These are phyloP conservation scores for Trichoderma reesei DNA, from an alignment of 495 filamentous ascomycete genomes.

Conservation along the genomic window DNA sequence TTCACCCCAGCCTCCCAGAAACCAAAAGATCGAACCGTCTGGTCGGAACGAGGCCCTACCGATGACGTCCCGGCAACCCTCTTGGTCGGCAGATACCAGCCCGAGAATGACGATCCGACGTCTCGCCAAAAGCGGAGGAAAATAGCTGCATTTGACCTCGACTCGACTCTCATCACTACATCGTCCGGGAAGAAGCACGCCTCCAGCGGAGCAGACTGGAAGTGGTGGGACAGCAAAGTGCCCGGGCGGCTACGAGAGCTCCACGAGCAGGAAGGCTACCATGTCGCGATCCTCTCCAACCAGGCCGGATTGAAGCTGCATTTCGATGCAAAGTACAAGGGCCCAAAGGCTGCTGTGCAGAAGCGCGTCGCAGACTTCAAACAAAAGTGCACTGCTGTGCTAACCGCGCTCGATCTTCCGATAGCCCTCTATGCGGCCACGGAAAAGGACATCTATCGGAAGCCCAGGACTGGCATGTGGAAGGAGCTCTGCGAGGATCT, in stretches of 20 bases:
- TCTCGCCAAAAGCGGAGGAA: constrained; percentile 37
- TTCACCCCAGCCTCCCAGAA: constrained; percentile 86
- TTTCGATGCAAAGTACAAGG: constrained; percentile 52
- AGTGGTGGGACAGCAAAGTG: constrained; percentile 80
- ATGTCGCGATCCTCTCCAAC: constrained; percentile 75
- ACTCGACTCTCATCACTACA: constrained; percentile 76
- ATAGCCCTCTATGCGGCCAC: constrained; percentile 79
- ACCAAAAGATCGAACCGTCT: constrained; percentile 65
- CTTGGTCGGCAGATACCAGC: constrained; percentile 62
- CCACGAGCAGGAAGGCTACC: constrained; percentile 58
- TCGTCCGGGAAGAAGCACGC: constrained; percentile 72
- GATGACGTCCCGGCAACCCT: constrained; percentile 43
- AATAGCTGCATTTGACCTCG: constrained; percentile 91
- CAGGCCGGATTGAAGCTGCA: constrained; percentile 72
- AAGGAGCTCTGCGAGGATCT: constrained; percentile 65
- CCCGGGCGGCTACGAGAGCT: constrained; percentile 55
- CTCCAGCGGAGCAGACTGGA: constrained; percentile 69
- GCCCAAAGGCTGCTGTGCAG: constrained; percentile 47
- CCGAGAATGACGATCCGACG: constrained; percentile 23
- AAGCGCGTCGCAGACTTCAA: constrained; percentile 68
- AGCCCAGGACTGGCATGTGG: constrained; percentile 90
- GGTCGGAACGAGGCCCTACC: constrained; percentile 50
- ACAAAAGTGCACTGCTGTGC: constrained; percentile 56
- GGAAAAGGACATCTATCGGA: constrained; percentile 66
- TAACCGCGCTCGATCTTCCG: constrained; percentile 65